A percentile compares a stretch with the other conserved stretches of the same genome.
phyloP scores from a whole-genome alignment of 208 protist genomes.

The Crithidia expoeki region DNA sequence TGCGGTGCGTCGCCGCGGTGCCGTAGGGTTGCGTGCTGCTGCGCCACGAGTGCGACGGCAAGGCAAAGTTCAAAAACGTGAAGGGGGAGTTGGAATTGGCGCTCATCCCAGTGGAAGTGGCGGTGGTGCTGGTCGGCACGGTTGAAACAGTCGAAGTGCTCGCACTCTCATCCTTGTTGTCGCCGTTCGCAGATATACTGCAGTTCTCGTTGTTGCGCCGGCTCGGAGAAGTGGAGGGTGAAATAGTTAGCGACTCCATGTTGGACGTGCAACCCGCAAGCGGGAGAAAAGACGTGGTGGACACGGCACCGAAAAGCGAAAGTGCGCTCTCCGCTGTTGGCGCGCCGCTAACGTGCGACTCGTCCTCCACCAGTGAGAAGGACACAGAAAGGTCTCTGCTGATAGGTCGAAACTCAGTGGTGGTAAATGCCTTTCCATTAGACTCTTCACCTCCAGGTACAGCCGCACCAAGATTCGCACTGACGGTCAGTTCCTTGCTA shows the following conservation, averaged over 20 bases:
- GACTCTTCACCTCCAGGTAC: not conserved
- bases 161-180: constrained; percentile 3
- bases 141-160: not conserved
- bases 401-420: not conserved
- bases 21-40: constrained; percentile 19
- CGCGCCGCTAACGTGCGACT: not conserved
- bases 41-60: constrained; percentile 21
- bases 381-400: not conserved
- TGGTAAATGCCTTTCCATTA: not conserved
- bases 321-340: not conserved
- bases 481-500: not conserved
- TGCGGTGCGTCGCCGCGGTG: not conserved
- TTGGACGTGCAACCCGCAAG: not conserved
- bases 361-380: constrained; percentile 5
- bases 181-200: not conserved
- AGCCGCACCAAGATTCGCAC: too few species aligned
- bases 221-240: not conserved
- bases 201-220: not conserved
- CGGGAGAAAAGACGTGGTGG: constrained; percentile 1
- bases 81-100: not conserved
- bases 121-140: not conserved
- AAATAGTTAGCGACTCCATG: constrained; percentile 6
- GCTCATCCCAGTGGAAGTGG: too few species aligned
- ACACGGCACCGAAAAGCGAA: not conserved
- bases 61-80: constrained; percentile 21